phyloP scores from a whole-genome alignment of 139 green algal genomes.

The Zygnema cylindricum region DNA sequence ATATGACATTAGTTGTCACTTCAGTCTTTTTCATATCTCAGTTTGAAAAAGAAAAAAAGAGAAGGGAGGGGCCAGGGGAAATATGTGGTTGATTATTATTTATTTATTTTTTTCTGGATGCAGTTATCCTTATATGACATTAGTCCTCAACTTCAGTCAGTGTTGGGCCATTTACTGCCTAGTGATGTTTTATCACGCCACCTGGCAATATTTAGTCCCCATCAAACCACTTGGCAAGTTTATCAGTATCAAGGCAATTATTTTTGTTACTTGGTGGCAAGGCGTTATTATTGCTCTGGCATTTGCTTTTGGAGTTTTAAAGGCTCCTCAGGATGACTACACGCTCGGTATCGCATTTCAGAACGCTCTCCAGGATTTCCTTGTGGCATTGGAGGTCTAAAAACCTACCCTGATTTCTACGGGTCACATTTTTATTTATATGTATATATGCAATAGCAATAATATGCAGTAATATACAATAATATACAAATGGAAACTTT shows the following conservation, averaged over 20 bases:
- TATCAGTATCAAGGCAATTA: conserved; percentile 89
- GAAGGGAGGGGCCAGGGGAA: too few relatives aligned
- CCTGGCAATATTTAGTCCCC: conserved; percentile 84
- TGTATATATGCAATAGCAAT: too few relatives aligned
- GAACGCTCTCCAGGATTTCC: conserved; percentile 82
- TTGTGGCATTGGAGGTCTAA: conserved; percentile 96
- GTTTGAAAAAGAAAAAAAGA: too few relatives aligned
- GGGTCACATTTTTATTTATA: too few relatives aligned
- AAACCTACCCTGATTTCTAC: not conserved
- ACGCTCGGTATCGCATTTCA: conserved; percentile 48
- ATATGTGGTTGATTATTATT: too few relatives aligned
- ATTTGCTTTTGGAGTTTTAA: not conserved
- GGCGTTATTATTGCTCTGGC: conserved; percentile 60
- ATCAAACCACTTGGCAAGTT: conserved; percentile 95
- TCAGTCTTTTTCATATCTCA: too few relatives aligned
- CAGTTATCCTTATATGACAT: conserved; percentile 64
- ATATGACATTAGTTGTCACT: too few relatives aligned
- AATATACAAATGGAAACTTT: too few relatives aligned
- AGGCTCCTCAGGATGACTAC: conserved; percentile 63
- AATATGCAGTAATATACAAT: too few relatives aligned
- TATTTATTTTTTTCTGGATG: not conserved
- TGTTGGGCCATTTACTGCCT: conserved; percentile 87
- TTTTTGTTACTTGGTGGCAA: conserved; percentile 98
- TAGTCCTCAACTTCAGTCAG: conserved; percentile 95
- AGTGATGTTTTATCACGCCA: conserved; percentile 92